Evolutionary conservation across 176 grass and related monocot genomes (phyloP).

Genomic region (Elymus sibiricus): DNA sequence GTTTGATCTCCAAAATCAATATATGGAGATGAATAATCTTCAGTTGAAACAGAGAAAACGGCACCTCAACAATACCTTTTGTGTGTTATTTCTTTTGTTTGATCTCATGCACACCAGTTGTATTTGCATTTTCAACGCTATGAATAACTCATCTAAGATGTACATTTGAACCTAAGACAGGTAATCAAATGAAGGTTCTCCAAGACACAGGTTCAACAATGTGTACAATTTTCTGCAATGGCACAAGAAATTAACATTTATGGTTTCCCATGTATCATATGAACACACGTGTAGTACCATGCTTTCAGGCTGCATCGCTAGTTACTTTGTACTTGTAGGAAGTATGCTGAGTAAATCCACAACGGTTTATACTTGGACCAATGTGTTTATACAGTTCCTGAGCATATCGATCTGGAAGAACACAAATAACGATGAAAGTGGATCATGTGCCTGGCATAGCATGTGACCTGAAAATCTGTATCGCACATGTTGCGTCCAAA

Average conservation of each 20-base stretch:
- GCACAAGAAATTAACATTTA: background rate
- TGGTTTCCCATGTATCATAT: background rate
- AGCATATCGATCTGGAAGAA: background rate
- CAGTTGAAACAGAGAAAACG: background rate
- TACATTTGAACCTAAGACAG: background rate
- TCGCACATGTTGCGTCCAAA: background rate
- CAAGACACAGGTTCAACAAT: background rate
- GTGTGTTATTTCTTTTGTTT: background rate
- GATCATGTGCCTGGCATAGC: background rate
- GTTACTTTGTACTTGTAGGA: background rate
- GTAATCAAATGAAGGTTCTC: slow-evolving; percentile 10
- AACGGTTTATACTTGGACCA: background rate
- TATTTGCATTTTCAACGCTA: background rate
- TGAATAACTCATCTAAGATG: background rate
- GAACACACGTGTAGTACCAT: background rate
- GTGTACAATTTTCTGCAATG: background rate
- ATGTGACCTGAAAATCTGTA: background rate
- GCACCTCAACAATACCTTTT: background rate
- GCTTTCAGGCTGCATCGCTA: background rate
- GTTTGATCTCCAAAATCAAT: slow-evolving; percentile 9
- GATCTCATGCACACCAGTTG: background rate
- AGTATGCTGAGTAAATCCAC: background rate
- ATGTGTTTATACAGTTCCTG: background rate
- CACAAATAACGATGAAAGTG: background rate
- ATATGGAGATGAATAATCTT: background rate